Percentiles rank a stretch among this genome's conserved stretches.
phyloP scores from a whole-genome alignment of 345 rosid genomes.

The Odontarrhena argentea region DNA sequence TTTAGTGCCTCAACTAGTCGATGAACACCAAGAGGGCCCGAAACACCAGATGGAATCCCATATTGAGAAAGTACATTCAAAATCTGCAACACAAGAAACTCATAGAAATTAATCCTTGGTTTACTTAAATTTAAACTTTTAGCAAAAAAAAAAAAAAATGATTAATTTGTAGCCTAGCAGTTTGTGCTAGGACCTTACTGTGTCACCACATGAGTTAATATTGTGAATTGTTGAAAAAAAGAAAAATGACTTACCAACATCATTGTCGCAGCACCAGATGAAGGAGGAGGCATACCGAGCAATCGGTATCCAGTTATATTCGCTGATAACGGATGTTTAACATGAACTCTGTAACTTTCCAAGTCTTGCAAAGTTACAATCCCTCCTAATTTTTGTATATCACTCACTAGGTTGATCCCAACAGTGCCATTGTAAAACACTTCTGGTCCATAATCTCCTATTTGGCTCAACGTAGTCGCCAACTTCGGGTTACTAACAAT shows the following conservation, averaged over 20 bases:
- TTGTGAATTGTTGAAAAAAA: too few species aligned
- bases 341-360: slow-evolving; percentile 46
- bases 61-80: slow-evolving; percentile 61
- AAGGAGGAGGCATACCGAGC: slow-evolving; percentile 65
- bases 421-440: slow-evolving; percentile 56
- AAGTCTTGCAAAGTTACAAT: slow-evolving; percentile 55
- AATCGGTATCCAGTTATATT: slow-evolving; percentile 46
- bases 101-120: background rate
- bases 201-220: too few species aligned
- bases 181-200: too few species aligned
- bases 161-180: too few species aligned
- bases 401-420: slow-evolving; percentile 46
- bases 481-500: slow-evolving; percentile 47
- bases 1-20: slow-evolving; percentile 62
- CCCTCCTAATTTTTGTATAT: slow-evolving; percentile 51
- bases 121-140: background rate
- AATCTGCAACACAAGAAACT: slow-evolving; percentile 43
- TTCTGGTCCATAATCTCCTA: slow-evolving; percentile 41
- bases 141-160: too few species aligned
- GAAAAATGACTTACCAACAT: slow-evolving; percentile 44
- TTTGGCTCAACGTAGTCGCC: slow-evolving; percentile 43
- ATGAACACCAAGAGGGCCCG: slow-evolving; percentile 53
- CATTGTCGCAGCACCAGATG: slow-evolving; percentile 61
- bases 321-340: slow-evolving; percentile 43
- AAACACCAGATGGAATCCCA: slow-evolving; percentile 46